These are phyloP conservation scores for Filosporella fistucella DNA, from an alignment of 495 filamentous ascomycete genomes.

Conservation along the genomic window DNA sequence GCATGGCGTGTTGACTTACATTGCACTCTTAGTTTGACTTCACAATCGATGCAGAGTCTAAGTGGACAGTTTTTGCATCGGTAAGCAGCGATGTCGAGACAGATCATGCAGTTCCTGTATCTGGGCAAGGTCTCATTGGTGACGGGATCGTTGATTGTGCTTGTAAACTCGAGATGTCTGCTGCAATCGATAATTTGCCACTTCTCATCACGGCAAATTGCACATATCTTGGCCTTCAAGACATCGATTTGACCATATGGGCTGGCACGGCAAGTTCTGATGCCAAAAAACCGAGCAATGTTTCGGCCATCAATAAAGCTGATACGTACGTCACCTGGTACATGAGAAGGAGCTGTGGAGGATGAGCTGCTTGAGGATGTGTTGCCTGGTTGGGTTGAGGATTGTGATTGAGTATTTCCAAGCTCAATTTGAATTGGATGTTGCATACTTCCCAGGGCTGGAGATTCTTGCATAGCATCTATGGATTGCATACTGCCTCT, in stretches of 20 bases:
- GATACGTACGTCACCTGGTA: too few relatives aligned
- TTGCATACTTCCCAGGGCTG: neutral
- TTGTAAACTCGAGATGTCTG: neutral
- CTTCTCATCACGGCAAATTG: neutral
- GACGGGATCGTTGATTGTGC: neutral
- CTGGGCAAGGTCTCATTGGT: neutral
- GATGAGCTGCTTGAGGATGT: neutral
- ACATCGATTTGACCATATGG: slow-evolving; percentile 4
- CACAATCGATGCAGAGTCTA: slow-evolving; percentile 3
- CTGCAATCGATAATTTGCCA: slow-evolving; percentile 2
- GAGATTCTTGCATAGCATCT: neutral
- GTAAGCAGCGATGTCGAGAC: neutral
- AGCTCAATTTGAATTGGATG: neutral
- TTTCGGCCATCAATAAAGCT: too few relatives aligned
- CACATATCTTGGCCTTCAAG: slow-evolving; percentile 7
- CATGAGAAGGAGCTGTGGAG: neutral
- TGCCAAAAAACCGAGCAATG: too few relatives aligned
- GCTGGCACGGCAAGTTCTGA: slow-evolving; percentile 1
- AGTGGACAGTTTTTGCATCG: slow-evolving; percentile 8
- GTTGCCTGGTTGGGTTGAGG: neutral
- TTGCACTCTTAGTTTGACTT: neutral
- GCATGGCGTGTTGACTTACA: neutral
- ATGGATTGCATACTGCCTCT: neutral
- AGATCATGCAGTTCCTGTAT: slow-evolving; percentile 11
- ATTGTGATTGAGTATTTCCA: neutral